Percentiles rank a stretch among this genome's conserved stretches.
These are phyloP conservation scores for Halophytophthora batemanensis DNA, from an alignment of 352 stramenopile genomes.

Conservation along the genomic window DNA sequence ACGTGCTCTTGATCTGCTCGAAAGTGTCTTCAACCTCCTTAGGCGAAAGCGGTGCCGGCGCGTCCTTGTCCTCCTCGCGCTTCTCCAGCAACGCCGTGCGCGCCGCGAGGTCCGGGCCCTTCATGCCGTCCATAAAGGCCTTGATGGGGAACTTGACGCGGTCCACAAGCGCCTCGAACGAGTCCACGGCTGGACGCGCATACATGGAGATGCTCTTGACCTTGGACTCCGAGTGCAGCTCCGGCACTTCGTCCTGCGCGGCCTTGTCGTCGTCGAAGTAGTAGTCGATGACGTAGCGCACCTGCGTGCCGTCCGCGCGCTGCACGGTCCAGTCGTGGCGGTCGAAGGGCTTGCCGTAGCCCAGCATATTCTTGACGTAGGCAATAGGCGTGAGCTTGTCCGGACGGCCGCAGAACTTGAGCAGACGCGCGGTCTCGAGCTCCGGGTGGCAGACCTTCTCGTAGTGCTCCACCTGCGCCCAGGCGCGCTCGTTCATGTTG, in stretches of 20 bases:
- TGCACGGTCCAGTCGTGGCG: constrained; percentile 98
- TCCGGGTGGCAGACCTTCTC: constrained; percentile 89
- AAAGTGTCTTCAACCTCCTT: constrained; percentile 82
- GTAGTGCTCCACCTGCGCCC: constrained; percentile 97
- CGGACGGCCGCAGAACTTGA: constrained; percentile 96
- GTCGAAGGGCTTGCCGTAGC: constrained; percentile 93
- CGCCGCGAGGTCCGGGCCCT: constrained; percentile 44
- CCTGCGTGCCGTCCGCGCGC: constrained; percentile 83
- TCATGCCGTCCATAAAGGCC: constrained; percentile 43
- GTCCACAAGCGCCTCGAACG: constrained; percentile 63
- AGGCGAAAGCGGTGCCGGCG: constrained; percentile 42
- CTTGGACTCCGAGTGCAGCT: constrained; percentile 79
- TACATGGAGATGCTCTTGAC: constrained; percentile 91
- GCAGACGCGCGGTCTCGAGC: constrained; percentile 82
- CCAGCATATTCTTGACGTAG: constrained; percentile 87
- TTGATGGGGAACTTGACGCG: constrained; percentile 79
- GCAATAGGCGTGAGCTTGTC: constrained; percentile 96
- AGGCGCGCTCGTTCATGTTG: constrained; percentile 99
- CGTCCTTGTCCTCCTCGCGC: constrained; percentile 31
- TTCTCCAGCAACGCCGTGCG: constrained; percentile 53
- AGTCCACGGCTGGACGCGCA: constrained; percentile 80
- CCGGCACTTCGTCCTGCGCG: constrained; percentile 69
- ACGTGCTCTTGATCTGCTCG: constrained; percentile 79
- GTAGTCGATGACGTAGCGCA: constrained; percentile 99
- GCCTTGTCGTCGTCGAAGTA: constrained; percentile 93